A percentile compares a stretch with the other conserved stretches of the same genome.
Evolutionary conservation across 345 rosid species (phyloP).

Genomic region (Moringa oleifera): DNA sequence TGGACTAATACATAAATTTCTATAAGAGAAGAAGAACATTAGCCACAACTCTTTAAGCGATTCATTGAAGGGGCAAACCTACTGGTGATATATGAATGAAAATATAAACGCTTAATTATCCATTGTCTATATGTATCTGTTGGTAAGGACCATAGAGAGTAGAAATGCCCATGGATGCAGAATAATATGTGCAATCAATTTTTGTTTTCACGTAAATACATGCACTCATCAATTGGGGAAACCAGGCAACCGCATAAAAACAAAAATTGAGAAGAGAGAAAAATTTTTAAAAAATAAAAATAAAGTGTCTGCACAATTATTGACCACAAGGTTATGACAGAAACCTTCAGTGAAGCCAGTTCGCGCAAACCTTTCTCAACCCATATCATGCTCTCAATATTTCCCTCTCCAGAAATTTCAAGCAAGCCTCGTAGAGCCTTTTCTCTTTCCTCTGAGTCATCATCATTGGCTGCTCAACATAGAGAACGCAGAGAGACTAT

Average conservation of each 20-base stretch:
- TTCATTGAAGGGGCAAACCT: no score
- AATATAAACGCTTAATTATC: no score
- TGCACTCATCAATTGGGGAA: neutral
- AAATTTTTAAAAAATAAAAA: neutral
- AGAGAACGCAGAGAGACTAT: conserved; percentile 12
- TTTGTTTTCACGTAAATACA: no score
- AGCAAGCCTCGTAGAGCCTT: conserved; percentile 29
- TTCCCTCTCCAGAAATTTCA: conserved; percentile 57
- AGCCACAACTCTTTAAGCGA: no score
- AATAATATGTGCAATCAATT: neutral
- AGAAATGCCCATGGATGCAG: neutral
- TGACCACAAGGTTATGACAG: conserved; percentile 12
- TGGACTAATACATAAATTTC: no score
- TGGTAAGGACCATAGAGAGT: neutral
- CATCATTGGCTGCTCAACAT: conserved; percentile 38
- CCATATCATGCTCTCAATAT: conserved; percentile 69
- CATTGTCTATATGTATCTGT: no score
- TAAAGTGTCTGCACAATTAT: neutral
- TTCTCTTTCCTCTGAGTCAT: conserved; percentile 41
- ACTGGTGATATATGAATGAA: no score
- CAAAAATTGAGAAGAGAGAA: neutral
- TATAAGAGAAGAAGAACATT: no score
- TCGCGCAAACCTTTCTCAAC: conserved; percentile 90
- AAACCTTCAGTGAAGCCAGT: conserved; percentile 75
- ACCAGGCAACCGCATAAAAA: neutral